Evolutionary conservation across 345 rosid species (phyloP).

Genomic region (Citrus trifoliata): DNA sequence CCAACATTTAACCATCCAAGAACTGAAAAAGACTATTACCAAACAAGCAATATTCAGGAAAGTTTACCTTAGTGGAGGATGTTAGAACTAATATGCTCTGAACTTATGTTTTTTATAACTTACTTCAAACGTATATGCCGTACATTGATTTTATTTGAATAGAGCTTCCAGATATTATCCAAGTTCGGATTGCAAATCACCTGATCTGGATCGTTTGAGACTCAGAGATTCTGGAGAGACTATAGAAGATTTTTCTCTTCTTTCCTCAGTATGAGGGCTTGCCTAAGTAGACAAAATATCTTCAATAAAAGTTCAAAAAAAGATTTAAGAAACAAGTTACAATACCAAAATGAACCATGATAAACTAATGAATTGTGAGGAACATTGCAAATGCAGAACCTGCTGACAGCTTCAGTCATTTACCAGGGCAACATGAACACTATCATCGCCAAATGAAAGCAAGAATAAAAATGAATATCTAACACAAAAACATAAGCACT

Average conservation of each 20-base stretch:
- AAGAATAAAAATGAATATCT: not conserved
- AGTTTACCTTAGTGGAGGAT: not conserved
- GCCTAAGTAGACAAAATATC: slow-evolving; percentile 24
- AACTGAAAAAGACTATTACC: no score
- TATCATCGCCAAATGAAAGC: not conserved
- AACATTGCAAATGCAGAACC: not conserved
- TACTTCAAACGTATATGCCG: not conserved
- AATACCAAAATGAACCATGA: not conserved
- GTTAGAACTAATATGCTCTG: not conserved
- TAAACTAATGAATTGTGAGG: not conserved
- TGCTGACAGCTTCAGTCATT: not conserved
- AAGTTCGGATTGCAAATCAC: slow-evolving; percentile 28
- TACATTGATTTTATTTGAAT: not conserved
- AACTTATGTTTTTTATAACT: not conserved
- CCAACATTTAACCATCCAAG: not conserved
- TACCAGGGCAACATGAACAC: not conserved
- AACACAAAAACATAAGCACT: not conserved
- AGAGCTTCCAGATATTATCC: not conserved
- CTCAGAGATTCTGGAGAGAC: slow-evolving; percentile 40
- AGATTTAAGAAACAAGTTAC: not conserved
- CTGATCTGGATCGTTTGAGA: slow-evolving; percentile 56
- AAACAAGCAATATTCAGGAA: not conserved
- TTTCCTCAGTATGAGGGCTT: slow-evolving; percentile 19
- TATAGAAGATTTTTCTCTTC: slow-evolving; percentile 9
- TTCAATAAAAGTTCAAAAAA: not conserved